phyloP scores from a whole-genome alignment of 176 grass and related monocot species.

The Canna indica region DNA sequence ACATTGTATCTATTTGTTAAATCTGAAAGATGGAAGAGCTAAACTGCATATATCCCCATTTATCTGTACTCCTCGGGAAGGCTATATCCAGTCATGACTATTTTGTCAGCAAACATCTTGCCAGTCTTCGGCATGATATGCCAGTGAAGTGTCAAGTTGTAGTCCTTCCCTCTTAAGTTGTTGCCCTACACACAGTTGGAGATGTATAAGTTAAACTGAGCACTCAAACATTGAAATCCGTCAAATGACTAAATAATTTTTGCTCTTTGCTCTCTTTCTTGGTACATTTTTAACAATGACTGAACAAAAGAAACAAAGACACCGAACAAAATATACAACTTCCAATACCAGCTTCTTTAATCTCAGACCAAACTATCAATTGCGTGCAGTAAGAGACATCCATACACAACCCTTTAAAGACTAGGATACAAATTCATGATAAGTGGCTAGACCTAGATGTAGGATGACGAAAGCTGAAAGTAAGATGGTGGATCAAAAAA shows the following conservation, averaged over 20 bases:
- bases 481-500: too few relatives aligned
- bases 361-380: too few relatives aligned
- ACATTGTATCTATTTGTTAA: background rate
- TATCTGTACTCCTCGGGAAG: conserved; percentile 89
- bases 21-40: background rate
- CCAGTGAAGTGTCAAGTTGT: conserved; percentile 97
- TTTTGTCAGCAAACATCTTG: conserved; percentile 98
- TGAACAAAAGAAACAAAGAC: background rate
- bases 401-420: too few relatives aligned
- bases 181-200: conserved; percentile 47
- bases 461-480: too few relatives aligned
- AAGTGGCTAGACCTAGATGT: too few relatives aligned
- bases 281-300: background rate
- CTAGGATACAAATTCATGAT: too few relatives aligned
- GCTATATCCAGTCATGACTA: conserved; percentile 77
- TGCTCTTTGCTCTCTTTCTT: too few relatives aligned
- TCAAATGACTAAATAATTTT: too few relatives aligned
- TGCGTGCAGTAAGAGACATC: too few relatives aligned
- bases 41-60: background rate
- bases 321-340: too few relatives aligned
- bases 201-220: background rate
- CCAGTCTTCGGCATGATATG: conserved; percentile 97
- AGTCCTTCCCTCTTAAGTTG: conserved; percentile 84
- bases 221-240: background rate
- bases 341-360: too few relatives aligned